These are phyloP conservation scores for Hydnum rufescens DNA, from an alignment of 768 basidiomycete genomes.

Conservation along the genomic window DNA sequence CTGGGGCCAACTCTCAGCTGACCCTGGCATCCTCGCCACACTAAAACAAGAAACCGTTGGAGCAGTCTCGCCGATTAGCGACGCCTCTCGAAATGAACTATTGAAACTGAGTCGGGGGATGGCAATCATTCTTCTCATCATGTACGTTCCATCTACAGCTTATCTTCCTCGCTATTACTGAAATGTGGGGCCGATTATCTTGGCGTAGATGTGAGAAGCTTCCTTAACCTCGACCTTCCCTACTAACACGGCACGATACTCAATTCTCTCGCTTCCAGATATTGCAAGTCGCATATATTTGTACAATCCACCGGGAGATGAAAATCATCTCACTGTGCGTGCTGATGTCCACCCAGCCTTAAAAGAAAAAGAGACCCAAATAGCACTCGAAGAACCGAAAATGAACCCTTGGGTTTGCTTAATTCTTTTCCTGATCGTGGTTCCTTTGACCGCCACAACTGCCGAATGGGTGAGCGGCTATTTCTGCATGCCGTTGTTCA, in stretches of 20 bases:
- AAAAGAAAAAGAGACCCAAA: slow-evolving; percentile 14
- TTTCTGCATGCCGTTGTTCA: neutral
- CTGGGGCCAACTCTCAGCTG: neutral
- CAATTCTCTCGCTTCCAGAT: slow-evolving; percentile 14
- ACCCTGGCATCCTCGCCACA: no score
- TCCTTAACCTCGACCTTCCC: neutral
- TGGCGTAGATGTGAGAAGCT: slow-evolving; percentile 13
- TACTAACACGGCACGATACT: neutral
- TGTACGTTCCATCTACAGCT: slow-evolving; percentile 5
- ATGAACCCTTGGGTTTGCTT: slow-evolving; percentile 42
- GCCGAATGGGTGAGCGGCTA: slow-evolving; percentile 39
- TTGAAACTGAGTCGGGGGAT: slow-evolving; percentile 47
- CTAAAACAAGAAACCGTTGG: neutral
- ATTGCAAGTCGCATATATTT: slow-evolving; percentile 46
- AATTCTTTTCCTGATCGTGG: slow-evolving; percentile 28
- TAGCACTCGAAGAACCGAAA: slow-evolving; percentile 4
- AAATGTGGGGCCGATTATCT: neutral
- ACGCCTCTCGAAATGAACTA: slow-evolving; percentile 27
- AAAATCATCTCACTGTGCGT: slow-evolving; percentile 18
- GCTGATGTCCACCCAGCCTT: neutral
- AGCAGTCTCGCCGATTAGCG: slow-evolving; percentile 19
- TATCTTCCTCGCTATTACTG: neutral
- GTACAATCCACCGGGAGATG: slow-evolving; percentile 48
- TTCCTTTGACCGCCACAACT: slow-evolving; percentile 45
- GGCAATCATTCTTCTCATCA: slow-evolving; percentile 34